Evolutionary conservation across 176 grass and related monocot species (phyloP).

Genomic region (Ensete glaucum): DNA sequence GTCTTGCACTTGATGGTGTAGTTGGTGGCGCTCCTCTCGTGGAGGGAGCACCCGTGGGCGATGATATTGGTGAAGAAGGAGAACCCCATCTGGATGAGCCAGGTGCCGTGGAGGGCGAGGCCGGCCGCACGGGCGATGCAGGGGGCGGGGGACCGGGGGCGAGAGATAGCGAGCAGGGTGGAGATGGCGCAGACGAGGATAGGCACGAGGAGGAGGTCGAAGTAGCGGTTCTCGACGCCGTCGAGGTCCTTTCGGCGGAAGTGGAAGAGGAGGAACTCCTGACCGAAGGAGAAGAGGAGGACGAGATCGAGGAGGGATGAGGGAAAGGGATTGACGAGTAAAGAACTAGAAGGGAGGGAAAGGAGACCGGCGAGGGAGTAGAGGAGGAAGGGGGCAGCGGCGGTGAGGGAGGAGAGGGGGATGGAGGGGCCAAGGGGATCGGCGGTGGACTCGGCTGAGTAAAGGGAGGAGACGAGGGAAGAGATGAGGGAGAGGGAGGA

Average conservation of each 20-base stretch:
- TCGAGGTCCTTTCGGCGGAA: slow-evolving; percentile 48
- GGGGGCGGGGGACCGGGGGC: slow-evolving; percentile 22
- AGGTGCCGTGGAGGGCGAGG: slow-evolving; percentile 76
- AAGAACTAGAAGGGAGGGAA: slow-evolving; percentile 11
- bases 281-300: slow-evolving; percentile 54
- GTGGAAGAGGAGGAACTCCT: slow-evolving; percentile 70
- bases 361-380: slow-evolving; percentile 51
- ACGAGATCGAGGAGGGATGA: slow-evolving; percentile 67
- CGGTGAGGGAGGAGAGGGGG: slow-evolving; percentile 59
- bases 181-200: slow-evolving; percentile 56
- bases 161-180: slow-evolving; percentile 50
- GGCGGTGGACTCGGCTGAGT: neutral
- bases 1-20: slow-evolving; percentile 89
- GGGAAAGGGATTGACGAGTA: slow-evolving; percentile 25
- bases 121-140: slow-evolving; percentile 63
- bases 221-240: slow-evolving; percentile 92
- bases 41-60: slow-evolving; percentile 54
- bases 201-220: slow-evolving; percentile 80
- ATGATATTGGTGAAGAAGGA: slow-evolving; percentile 83
- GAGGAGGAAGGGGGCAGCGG: slow-evolving; percentile 66
- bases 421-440: slow-evolving; percentile 45
- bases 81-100: slow-evolving; percentile 95
- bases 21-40: slow-evolving; percentile 38
- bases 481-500: slow-evolving; percentile 26
- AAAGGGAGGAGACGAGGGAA: slow-evolving; percentile 17